Evolutionary conservation across 2,329 filamentous ascomycete genomes (phyloP).

Genomic region (Gyromitra esculenta): DNA sequence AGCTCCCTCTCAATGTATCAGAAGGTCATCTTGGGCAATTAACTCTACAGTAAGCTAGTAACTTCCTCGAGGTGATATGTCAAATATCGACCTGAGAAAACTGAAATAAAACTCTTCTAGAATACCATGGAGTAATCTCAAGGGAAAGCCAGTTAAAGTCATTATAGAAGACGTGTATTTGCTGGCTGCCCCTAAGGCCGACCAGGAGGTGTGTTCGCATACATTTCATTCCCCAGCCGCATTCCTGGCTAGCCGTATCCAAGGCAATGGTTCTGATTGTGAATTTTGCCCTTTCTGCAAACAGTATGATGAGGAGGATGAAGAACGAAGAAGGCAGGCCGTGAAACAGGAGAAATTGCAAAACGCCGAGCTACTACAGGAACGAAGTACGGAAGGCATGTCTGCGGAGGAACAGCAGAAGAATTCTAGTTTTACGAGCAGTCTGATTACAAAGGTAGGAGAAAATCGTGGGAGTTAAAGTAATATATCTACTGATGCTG

Average conservation of each 20-base stretch:
- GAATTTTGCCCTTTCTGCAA: constrained; percentile 14
- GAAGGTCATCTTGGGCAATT: constrained; percentile 93
- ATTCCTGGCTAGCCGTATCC: constrained; percentile 31
- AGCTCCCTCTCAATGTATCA: constrained; percentile 93
- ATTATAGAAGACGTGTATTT: constrained; percentile 97
- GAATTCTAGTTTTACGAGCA: constrained; percentile 97
- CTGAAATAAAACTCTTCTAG: constrained; percentile 60
- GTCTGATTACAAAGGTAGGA: constrained; percentile 78
- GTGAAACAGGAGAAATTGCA: constrained; percentile 99
- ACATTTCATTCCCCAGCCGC: constrained; percentile 32
- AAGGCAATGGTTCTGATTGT: constrained; percentile 42
- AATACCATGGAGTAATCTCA: constrained; percentile 97
- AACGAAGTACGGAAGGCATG: constrained; percentile 89
- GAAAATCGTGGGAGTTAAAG: not conserved
- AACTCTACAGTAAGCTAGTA: constrained; percentile 67
- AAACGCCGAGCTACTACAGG: constrained; percentile 92
- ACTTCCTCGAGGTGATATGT: not conserved
- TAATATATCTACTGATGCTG: constrained; percentile 27
- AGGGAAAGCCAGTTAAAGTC: constrained; percentile 92
- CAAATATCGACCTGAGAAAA: not conserved
- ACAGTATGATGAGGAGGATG: constrained; percentile 85
- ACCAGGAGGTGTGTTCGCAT: constrained; percentile 69
- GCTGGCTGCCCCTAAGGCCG: constrained; percentile 92
- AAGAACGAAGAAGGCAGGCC: constrained; percentile 83
- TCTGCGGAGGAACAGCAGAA: constrained; percentile 95